These are phyloP conservation scores for Pseudogymnoascus sp. DNA, from an alignment of 2,329 filamentous ascomycete genomes.

Conservation along the genomic window DNA sequence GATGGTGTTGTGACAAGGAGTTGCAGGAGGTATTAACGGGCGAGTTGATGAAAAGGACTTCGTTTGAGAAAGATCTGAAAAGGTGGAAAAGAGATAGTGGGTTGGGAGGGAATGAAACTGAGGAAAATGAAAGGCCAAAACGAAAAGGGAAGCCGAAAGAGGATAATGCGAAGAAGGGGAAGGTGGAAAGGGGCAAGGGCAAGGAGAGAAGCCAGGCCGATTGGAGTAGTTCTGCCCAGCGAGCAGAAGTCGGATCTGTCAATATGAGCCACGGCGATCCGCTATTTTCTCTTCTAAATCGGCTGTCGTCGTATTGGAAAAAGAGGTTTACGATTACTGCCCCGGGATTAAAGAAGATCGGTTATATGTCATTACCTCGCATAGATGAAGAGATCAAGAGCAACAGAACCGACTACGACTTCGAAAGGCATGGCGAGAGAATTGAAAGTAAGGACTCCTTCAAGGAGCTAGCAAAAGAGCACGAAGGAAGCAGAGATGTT, in stretches of 20 bases:
- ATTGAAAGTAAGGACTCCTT: conserved; percentile 62
- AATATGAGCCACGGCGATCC: conserved; percentile 82
- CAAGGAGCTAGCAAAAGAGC: conserved; percentile 56
- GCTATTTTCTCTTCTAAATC: conserved; percentile 65
- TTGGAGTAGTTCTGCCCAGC: conserved; percentile 64
- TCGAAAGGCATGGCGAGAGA: conserved; percentile 65
- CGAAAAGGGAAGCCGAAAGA: conserved; percentile 31
- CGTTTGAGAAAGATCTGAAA: conserved; percentile 55
- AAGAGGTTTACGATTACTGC: conserved; percentile 70
- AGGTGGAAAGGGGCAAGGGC: conserved; percentile 31
- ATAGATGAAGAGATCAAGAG: conserved; percentile 67
- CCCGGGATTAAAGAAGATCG: conserved; percentile 78
- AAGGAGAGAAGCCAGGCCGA: conserved; percentile 45
- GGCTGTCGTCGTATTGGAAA: conserved; percentile 80
- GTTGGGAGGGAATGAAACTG: conserved; percentile 33
- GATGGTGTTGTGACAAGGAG: conserved; percentile 71
- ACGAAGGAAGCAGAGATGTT: conserved; percentile 76
- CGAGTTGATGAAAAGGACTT: conserved; percentile 61
- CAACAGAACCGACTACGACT: conserved; percentile 52
- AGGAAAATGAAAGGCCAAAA: conserved; percentile 32
- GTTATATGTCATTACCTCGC: conserved; percentile 72
- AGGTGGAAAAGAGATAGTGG: conserved; percentile 66
- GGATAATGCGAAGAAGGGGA: conserved; percentile 27
- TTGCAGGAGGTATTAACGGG: conserved; percentile 69
- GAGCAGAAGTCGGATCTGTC: conserved; percentile 59